phyloP scores from a whole-genome alignment of 192 early-diverging fungal species.

The Coemansia sp. region DNA sequence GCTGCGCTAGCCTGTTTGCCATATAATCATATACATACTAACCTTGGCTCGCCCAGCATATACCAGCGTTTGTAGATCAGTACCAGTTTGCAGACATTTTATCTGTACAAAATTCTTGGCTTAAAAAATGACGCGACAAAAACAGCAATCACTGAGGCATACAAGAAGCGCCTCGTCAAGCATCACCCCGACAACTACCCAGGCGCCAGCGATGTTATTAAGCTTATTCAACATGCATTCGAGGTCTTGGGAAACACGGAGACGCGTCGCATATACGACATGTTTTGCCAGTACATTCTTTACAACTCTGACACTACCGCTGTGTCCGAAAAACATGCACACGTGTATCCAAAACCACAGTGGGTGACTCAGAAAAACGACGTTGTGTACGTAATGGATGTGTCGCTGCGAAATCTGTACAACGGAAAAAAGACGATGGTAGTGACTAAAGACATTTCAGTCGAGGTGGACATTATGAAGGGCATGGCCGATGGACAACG shows the following conservation, averaged over 20 bases:
- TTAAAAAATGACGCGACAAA: constrained; percentile 12
- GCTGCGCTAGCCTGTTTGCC: too few relatives aligned
- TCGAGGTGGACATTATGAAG: constrained; percentile 14
- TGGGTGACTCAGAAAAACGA: constrained; percentile 33
- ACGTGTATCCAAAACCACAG: constrained; percentile 23
- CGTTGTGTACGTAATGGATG: constrained; percentile 23
- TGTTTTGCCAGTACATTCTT: constrained; percentile 22
- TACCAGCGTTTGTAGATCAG: too few relatives aligned
- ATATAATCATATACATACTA: too few relatives aligned
- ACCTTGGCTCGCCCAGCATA: too few relatives aligned
- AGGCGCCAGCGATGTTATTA: constrained; percentile 25
- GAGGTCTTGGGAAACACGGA: constrained; percentile 18
- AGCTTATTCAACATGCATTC: constrained; percentile 22
- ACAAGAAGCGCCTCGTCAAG: constrained; percentile 21
- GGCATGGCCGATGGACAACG: constrained; percentile 17
- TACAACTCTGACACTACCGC: neutral
- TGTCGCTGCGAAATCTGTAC: constrained; percentile 21
- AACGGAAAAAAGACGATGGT: constrained; percentile 19
- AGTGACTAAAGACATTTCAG: constrained; percentile 7
- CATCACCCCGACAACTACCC: constrained; percentile 32
- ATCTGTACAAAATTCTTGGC: constrained; percentile 25
- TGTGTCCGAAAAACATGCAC: neutral
- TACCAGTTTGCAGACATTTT: constrained; percentile 17
- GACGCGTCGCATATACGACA: constrained; percentile 20
- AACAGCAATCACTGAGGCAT: constrained; percentile 17